Base-by-base conservation (phyloP, 2,329 filamentous ascomycete species). In the Alternaria sp. region DNA sequence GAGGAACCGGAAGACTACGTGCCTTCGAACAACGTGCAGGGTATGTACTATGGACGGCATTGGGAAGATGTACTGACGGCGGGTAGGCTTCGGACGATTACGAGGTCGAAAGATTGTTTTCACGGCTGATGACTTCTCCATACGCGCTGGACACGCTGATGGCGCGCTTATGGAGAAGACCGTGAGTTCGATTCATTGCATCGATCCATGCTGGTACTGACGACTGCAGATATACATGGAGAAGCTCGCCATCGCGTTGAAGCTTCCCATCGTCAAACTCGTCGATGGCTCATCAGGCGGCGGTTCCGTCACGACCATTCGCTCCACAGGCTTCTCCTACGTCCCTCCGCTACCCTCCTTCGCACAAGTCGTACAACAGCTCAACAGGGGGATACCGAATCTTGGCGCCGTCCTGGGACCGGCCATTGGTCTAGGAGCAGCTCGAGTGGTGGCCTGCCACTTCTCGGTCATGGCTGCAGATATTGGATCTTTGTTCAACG, bases 391-490 rank as follows among this genome's bases (percentile, higher is more conserved):
- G 0, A 90, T 90, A 53, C 88, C 88, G 1, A 90, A 90, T 71
- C 71, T 90, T 1, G 88, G 88, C 2, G 88, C 88, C 2, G 87
- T 89, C 0, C 70, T 90, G 11, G 88, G 88, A 0, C 88, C 88
- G 6, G 88, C 88, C 0, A 89, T 90, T 64, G 88, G 88, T 0
- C 79, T 90, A 3, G 88, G 88, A 8, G 87, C 88, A 4, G 88
- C 88, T 1, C 79, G 88, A 44, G 87, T 89, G 0, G 86, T 88
- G 1, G 83, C 84, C 2, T 89, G 87, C 49, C 88, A 90, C 71
- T 90, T 90, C 71, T 87, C 85, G 1, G 88, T 90, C 33, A 90
- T 90, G 88, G 87, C 88, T 4, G 87, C 80, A 5, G 87, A 90
- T 72, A 82, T 90, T 2, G 88, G 88, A 0, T 82, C 83, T 1